phyloP scores from a whole-genome alignment of 176 grass and related monocot genomes.

The Oryza longistaminata region DNA sequence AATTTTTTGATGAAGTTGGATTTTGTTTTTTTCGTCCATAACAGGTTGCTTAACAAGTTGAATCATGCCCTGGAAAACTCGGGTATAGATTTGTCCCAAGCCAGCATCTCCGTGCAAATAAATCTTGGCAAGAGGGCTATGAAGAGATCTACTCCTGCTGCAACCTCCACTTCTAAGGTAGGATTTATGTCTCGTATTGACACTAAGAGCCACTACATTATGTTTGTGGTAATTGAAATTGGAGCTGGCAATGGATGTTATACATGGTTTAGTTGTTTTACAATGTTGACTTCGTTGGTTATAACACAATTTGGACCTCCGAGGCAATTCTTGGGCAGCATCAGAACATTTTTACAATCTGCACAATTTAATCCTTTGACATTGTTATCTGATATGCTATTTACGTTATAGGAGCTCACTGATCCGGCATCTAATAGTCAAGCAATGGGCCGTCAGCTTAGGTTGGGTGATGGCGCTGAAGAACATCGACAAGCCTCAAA shows the following conservation, averaged over 20 bases:
- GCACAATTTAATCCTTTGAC: background rate
- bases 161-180: conserved; percentile 45
- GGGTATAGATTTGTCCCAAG: conserved; percentile 81
- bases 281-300: background rate
- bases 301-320: background rate
- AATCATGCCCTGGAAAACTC: conserved; percentile 75
- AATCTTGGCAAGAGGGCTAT: conserved; percentile 71
- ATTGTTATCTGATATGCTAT: conserved; percentile 1
- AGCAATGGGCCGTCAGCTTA: conserved; percentile 25
- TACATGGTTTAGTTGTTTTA: background rate
- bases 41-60: conserved; percentile 65
- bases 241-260: background rate
- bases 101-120: conserved; percentile 87
- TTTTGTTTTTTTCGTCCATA: background rate
- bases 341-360: background rate
- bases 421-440: conserved; percentile 29
- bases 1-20: background rate
- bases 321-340: too few species aligned
- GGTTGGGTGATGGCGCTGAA: conserved; percentile 10
- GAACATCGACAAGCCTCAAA: conserved; percentile 54
- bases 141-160: conserved; percentile 46
- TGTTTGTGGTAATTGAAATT: conserved; percentile 2
- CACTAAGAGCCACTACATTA: background rate
- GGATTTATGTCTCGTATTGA: background rate
- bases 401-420: conserved; percentile 37